phyloP scores from a whole-genome alignment of 2,329 filamentous ascomycete genomes.

The Hirsutella thompsonii region DNA sequence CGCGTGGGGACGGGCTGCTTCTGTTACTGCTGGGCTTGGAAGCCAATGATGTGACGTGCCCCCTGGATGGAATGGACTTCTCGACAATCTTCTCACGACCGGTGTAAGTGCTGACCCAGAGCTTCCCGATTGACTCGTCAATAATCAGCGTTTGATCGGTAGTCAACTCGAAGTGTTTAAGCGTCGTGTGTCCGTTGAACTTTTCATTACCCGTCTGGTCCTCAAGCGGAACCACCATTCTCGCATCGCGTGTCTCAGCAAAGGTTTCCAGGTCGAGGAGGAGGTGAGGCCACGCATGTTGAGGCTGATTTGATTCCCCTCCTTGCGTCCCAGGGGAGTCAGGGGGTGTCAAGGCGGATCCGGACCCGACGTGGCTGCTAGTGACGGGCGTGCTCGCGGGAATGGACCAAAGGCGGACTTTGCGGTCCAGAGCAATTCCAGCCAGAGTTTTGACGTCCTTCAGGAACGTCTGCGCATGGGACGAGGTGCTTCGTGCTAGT shows the following conservation, averaged over 20 bases:
- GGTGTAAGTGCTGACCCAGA: slow-evolving; percentile 40
- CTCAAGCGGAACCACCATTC: slow-evolving; percentile 11
- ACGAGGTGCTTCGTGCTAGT: slow-evolving; percentile 58
- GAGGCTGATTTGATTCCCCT: slow-evolving; percentile 8
- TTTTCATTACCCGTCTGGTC: slow-evolving; percentile 64
- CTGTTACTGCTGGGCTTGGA: slow-evolving; percentile 40
- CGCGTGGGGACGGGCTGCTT: slow-evolving; percentile 48
- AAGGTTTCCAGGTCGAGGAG: slow-evolving; percentile 43
- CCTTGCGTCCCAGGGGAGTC: slow-evolving; percentile 23
- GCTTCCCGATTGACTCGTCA: slow-evolving; percentile 59
- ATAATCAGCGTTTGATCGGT: slow-evolving; percentile 68
- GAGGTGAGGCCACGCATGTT: slow-evolving; percentile 26
- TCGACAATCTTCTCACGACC: slow-evolving; percentile 18
- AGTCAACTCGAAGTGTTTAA: slow-evolving; percentile 56
- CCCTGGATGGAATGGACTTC: slow-evolving; percentile 21
- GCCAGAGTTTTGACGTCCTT: slow-evolving; percentile 56
- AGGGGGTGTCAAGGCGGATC: slow-evolving; percentile 23
- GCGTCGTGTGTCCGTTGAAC: slow-evolving; percentile 60
- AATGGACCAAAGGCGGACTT: slow-evolving; percentile 66
- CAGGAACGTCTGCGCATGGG: slow-evolving; percentile 62
- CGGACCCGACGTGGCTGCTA: slow-evolving; percentile 18
- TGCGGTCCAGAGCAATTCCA: slow-evolving; percentile 54
- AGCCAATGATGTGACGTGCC: slow-evolving; percentile 12
- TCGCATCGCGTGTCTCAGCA: slow-evolving; percentile 15
- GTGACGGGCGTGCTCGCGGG: slow-evolving; percentile 26